A percentile compares a stretch with the other conserved stretches of the same genome.
phyloP scores from a whole-genome alignment of 805 yeast genomes.

The Candida methanosorbosa region DNA sequence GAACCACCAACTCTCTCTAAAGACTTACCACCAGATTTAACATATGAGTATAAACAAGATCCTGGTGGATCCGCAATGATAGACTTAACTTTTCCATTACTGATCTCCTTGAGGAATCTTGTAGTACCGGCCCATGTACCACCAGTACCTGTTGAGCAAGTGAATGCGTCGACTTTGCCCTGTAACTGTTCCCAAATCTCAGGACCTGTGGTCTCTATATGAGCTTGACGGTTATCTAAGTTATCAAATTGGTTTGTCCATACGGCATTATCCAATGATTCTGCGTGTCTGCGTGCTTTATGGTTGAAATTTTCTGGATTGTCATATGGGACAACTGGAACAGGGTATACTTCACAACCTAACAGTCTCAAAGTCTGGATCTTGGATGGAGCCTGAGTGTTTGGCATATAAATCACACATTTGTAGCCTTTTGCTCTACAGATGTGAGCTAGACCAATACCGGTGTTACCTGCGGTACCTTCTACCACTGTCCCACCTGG shows the following conservation, averaged over 20 bases:
- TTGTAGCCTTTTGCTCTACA: constrained; percentile 79
- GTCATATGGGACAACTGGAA: constrained; percentile 76
- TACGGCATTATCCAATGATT: constrained; percentile 63
- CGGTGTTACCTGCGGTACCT: constrained; percentile 96
- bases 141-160: constrained; percentile 90
- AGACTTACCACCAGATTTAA: constrained; percentile 59
- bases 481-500: constrained; percentile 87
- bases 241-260: constrained; percentile 95
- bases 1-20: constrained; percentile 73
- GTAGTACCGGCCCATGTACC: constrained; percentile 88
- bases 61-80: constrained; percentile 94
- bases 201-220: constrained; percentile 85
- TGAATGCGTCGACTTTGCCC: constrained; percentile 75
- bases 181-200: constrained; percentile 82
- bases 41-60: constrained; percentile 71
- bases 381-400: constrained; percentile 77
- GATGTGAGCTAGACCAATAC: constrained; percentile 78
- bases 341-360: constrained; percentile 85
- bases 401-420: constrained; percentile 84
- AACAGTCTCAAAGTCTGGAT: constrained; percentile 64
- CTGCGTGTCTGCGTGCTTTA: constrained; percentile 82
- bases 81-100: constrained; percentile 61
- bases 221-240: constrained; percentile 81
- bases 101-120: constrained; percentile 65
- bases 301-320: constrained; percentile 84